Conservation (phyloP, 208 protist species). For the Wallacemonas sp. region DNA sequence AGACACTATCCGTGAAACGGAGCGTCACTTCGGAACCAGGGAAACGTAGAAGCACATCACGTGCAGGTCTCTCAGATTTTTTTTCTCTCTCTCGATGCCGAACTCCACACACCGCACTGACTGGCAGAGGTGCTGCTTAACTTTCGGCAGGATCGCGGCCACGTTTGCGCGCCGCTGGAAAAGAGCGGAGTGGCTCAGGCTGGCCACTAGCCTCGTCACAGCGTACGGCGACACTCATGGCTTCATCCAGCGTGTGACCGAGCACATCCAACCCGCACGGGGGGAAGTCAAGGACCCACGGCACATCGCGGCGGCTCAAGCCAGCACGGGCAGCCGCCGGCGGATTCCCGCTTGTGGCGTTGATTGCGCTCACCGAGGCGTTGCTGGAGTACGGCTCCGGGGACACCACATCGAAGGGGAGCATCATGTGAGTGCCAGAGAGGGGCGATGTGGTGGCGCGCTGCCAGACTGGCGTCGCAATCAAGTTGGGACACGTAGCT, state of each 20-base stretch:
- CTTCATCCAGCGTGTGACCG: slow-evolving; percentile 30
- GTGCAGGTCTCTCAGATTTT: too few relatives aligned
- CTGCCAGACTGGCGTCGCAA: background rate
- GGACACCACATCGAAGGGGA: slow-evolving; percentile 62
- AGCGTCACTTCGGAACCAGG: too few relatives aligned
- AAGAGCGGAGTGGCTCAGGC: background rate
- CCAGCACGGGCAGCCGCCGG: background rate
- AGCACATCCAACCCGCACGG: slow-evolving; percentile 57
- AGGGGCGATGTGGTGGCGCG: background rate
- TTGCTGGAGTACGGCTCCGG: slow-evolving; percentile 70
- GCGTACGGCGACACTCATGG: slow-evolving; percentile 8
- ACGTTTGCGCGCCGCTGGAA: slow-evolving; percentile 1
- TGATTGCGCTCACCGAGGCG: slow-evolving; percentile 17
- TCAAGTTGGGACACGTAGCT: slow-evolving; percentile 10
- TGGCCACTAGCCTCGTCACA: background rate
- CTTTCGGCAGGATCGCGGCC: slow-evolving; percentile 9
- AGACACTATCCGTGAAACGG: too few relatives aligned
- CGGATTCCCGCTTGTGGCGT: background rate
- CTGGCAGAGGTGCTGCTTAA: too few relatives aligned
- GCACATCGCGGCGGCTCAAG: slow-evolving; percentile 46
- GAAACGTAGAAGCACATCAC: too few relatives aligned
- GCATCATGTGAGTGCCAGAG: slow-evolving; percentile 15
- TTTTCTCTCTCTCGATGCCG: too few relatives aligned
- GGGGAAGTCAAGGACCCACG: slow-evolving; percentile 81
- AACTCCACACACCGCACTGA: too few relatives aligned